Conservation (phyloP, 805 yeast genomes). For the Sugiyamaella boreocaroliniensis region DNA sequence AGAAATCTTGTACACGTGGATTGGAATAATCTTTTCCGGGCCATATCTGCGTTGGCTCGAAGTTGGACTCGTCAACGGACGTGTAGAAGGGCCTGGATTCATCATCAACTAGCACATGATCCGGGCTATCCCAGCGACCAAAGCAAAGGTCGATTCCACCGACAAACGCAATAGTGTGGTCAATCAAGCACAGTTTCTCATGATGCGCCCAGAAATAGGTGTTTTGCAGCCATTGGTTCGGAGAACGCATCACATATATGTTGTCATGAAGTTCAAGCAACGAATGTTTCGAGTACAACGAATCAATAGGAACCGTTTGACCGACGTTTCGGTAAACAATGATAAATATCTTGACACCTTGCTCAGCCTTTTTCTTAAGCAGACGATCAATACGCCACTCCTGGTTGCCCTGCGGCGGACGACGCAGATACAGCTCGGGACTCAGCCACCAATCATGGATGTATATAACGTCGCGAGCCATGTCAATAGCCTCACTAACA, state of each 20-base stretch:
- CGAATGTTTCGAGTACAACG: conserved; percentile 90
- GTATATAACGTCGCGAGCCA: conserved; percentile 89
- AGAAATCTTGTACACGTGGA: conserved; percentile 87
- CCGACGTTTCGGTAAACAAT: conserved; percentile 93
- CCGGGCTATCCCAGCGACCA: conserved; percentile 95
- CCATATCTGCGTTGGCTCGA: conserved; percentile 51
- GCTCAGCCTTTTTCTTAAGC: conserved; percentile 81
- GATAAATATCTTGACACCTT: conserved; percentile 90
- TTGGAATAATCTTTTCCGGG: conserved; percentile 98
- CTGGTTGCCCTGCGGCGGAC: conserved; percentile 95
- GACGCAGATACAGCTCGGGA: conserved; percentile 85
- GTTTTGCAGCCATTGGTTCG: conserved; percentile 87
- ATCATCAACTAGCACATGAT: conserved; percentile 84
- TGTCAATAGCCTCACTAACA: conserved; percentile 79
- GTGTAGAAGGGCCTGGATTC: conserved; percentile 25
- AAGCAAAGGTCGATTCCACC: conserved; percentile 96
- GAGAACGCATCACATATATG: conserved; percentile 86
- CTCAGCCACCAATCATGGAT: conserved; percentile 99
- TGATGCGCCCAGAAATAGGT: conserved; percentile 99
- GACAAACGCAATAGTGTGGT: conserved; percentile 78
- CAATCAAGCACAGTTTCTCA: conserved; percentile 82
- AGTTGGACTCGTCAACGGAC: conserved; percentile 11
- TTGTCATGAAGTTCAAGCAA: conserved; percentile 78
- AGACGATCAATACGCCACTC: conserved; percentile 87
- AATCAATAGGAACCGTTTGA: conserved; percentile 85